Percentiles rank a stretch among this genome's conserved stretches.
Evolutionary conservation across 495 filamentous ascomycete species (phyloP).

Genomic region (Penicillium psychrofluorescens): DNA sequence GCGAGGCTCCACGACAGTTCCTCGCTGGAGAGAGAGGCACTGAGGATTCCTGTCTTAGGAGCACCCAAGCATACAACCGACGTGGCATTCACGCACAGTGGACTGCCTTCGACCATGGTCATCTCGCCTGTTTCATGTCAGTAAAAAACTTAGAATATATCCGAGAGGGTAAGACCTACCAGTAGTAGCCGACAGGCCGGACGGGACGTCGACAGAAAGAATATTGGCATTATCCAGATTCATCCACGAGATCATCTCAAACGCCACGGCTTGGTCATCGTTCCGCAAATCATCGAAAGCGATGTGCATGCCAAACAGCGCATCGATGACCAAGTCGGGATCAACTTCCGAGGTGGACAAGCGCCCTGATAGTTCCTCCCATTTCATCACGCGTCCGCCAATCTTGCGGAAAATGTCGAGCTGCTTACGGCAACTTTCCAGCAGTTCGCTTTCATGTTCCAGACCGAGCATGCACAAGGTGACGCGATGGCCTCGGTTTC

Average conservation of each 20-base stretch:
- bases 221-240: slow-evolving; percentile 73
- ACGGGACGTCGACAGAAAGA: slow-evolving; percentile 79
- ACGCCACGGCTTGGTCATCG: slow-evolving; percentile 74
- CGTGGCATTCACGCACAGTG: slow-evolving; percentile 64
- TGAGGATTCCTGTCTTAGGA: slow-evolving; percentile 74
- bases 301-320: slow-evolving; percentile 74
- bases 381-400: slow-evolving; percentile 60
- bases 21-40: slow-evolving; percentile 57
- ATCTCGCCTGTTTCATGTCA: slow-evolving; percentile 31
- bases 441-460: slow-evolving; percentile 63
- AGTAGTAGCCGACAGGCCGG: slow-evolving; percentile 71
- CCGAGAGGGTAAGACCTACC: slow-evolving; percentile 42
- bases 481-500: slow-evolving; percentile 69
- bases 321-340: slow-evolving; percentile 81
- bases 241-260: slow-evolving; percentile 78
- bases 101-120: slow-evolving; percentile 56
- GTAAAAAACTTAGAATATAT: slow-evolving; percentile 15
- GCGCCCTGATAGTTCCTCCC: slow-evolving; percentile 42
- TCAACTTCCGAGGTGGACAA: slow-evolving; percentile 52
- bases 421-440: slow-evolving; percentile 68
- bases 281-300: slow-evolving; percentile 76
- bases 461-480: slow-evolving; percentile 77
- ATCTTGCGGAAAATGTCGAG: slow-evolving; percentile 69
- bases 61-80: slow-evolving; percentile 77
- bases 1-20: slow-evolving; percentile 58